Conservation (phyloP, 2,329 filamentous ascomycete genomes). For the Cordyceps cateniannulata region DNA sequence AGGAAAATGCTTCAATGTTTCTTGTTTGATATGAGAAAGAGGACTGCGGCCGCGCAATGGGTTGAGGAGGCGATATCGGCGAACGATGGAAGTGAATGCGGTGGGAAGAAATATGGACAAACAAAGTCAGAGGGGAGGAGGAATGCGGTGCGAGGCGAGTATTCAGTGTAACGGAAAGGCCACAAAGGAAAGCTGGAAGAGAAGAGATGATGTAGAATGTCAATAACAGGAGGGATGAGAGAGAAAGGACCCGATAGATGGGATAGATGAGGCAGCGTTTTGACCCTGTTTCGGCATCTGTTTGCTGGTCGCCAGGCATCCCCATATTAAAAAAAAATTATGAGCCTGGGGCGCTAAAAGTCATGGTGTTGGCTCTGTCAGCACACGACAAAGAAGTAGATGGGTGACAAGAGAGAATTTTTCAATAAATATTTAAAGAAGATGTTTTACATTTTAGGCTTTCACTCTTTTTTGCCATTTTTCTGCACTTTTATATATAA, state of each 20-base stretch:
- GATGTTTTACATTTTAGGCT: no score
- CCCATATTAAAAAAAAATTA: slow-evolving; percentile 9
- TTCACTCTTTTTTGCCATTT: background rate
- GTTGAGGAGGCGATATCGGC: slow-evolving; percentile 2
- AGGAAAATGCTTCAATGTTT: background rate
- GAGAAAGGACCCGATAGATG: no score
- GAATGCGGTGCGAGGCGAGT: background rate
- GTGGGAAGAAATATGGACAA: no score
- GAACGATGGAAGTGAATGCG: background rate
- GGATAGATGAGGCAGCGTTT: background rate
- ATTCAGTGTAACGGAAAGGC: background rate
- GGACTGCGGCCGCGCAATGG: background rate
- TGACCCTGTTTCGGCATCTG: slow-evolving; percentile 4
- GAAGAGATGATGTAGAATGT: background rate
- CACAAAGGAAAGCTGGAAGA: background rate
- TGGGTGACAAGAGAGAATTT: background rate
- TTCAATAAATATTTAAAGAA: background rate
- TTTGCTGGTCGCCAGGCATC: background rate
- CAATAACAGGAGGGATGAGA: background rate
- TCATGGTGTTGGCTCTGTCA: background rate
- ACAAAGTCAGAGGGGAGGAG: background rate
- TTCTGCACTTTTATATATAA: background rate
- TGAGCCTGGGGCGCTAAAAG: background rate
- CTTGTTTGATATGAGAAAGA: background rate
- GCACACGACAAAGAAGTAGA: background rate